Evolutionary conservation across 345 rosid species (phyloP).

Genomic region (Salix koriyanagi): DNA sequence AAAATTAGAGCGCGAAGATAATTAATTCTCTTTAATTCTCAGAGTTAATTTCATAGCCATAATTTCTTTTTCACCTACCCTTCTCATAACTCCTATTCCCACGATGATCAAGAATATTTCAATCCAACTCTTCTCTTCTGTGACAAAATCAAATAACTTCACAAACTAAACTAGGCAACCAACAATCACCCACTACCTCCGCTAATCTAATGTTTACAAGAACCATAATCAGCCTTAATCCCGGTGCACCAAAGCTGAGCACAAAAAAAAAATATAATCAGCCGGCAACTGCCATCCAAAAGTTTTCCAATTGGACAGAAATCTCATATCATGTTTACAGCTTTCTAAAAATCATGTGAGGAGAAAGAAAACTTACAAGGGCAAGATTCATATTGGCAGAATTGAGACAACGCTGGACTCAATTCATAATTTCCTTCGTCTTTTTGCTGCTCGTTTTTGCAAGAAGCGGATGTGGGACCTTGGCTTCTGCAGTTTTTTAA

Average conservation of each 20-base stretch:
- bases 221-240: too few species aligned
- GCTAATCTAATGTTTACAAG: too few species aligned
- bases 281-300: not conserved
- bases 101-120: too few species aligned
- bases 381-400: constrained; percentile 54
- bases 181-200: too few species aligned
- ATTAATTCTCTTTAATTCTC: not conserved
- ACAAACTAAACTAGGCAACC: not conserved
- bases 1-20: not conserved
- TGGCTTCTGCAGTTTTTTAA: constrained; percentile 61
- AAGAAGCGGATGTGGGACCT: constrained; percentile 31
- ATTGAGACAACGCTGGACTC: constrained; percentile 6
- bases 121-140: not conserved
- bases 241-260: too few species aligned
- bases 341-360: not conserved
- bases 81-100: not conserved
- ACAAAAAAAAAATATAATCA: not conserved
- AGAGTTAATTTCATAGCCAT: not conserved
- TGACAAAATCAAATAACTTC: not conserved
- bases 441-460: constrained; percentile 12
- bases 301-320: not conserved
- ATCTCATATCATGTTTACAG: not conserved
- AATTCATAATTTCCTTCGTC: constrained; percentile 11
- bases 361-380: constrained; percentile 36
- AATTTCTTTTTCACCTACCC: not conserved